A percentile compares a stretch with the other conserved stretches of the same genome.
These are phyloP conservation scores for Aleurites moluccanus DNA, from an alignment of 441 rosid species.

Conservation along the genomic window DNA sequence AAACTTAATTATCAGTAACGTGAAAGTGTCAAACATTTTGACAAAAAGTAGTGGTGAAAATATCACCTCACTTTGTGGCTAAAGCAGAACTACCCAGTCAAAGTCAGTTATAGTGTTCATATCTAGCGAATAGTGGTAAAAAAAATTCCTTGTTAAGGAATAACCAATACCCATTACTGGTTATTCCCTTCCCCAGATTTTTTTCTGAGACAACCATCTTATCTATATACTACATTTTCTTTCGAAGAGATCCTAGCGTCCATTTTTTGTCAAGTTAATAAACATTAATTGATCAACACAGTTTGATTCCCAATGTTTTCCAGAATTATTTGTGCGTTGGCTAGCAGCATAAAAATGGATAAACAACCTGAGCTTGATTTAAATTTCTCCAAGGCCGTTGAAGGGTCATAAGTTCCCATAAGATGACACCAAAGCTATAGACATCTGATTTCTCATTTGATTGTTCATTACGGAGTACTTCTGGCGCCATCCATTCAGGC, in stretches of 20 bases:
- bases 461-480: conserved; percentile 83
- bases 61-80: not conserved
- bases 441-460: conserved; percentile 93
- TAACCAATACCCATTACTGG: not conserved
- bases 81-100: not conserved
- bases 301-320: not conserved
- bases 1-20: not conserved
- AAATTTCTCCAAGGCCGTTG: conserved; percentile 85
- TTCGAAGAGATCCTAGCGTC: not conserved
- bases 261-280: not conserved
- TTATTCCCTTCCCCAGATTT: not conserved
- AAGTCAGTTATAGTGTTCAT: conserved; percentile 1
- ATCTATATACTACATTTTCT: not conserved
- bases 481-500: conserved; percentile 99
- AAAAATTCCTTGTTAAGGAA: not conserved
- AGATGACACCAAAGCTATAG: conserved; percentile 91
- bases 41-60: not conserved
- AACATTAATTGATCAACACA: not conserved
- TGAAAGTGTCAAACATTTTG: not conserved
- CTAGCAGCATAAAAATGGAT: conserved; percentile 15
- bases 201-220: no score
- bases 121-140: not conserved
- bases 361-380: conserved; percentile 80
- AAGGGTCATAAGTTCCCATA: conserved; percentile 95
- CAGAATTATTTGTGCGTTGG: not conserved